Evolutionary conservation across 2,329 filamentous ascomycete species (phyloP).

Genomic region (Chaetomium sp.): DNA sequence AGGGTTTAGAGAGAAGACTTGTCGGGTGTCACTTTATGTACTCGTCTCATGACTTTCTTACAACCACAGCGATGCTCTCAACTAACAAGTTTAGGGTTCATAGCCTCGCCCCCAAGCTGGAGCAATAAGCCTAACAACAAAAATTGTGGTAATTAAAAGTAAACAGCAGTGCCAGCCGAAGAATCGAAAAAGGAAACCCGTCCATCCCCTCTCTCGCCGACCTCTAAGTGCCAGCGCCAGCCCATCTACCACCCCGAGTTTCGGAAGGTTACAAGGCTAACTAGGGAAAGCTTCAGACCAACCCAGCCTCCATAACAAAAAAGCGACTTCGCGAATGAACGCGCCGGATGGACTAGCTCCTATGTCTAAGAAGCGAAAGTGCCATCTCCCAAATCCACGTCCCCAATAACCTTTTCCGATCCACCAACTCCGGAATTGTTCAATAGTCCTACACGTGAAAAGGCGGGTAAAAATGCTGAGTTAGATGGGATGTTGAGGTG

Average conservation of each 20-base stretch:
- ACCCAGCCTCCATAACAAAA: background rate
- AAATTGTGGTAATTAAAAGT: conserved; percentile 1
- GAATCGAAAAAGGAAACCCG: conserved; percentile 1
- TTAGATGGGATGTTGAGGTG: background rate
- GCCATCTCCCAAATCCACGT: background rate
- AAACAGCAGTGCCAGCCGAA: conserved; percentile 7
- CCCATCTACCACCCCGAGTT: background rate
- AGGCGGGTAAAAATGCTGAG: conserved; percentile 18
- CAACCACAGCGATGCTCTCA: background rate
- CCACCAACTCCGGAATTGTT: conserved; percentile 1
- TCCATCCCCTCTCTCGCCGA: background rate
- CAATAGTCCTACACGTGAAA: conserved; percentile 23
- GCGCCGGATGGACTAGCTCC: background rate
- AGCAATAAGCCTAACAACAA: background rate
- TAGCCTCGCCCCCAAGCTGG: background rate
- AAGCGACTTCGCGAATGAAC: background rate
- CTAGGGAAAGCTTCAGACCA: background rate
- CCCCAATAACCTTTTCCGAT: conserved; percentile 3
- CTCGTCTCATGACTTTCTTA: background rate
- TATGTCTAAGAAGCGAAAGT: background rate
- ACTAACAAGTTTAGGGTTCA: background rate
- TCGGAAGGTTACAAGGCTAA: background rate
- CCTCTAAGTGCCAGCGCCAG: background rate
- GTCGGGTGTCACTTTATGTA: background rate
- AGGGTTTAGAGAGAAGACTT: background rate